These are phyloP conservation scores for Neonectria magnoliae DNA, from an alignment of 2,329 filamentous ascomycete genomes.

Conservation along the genomic window DNA sequence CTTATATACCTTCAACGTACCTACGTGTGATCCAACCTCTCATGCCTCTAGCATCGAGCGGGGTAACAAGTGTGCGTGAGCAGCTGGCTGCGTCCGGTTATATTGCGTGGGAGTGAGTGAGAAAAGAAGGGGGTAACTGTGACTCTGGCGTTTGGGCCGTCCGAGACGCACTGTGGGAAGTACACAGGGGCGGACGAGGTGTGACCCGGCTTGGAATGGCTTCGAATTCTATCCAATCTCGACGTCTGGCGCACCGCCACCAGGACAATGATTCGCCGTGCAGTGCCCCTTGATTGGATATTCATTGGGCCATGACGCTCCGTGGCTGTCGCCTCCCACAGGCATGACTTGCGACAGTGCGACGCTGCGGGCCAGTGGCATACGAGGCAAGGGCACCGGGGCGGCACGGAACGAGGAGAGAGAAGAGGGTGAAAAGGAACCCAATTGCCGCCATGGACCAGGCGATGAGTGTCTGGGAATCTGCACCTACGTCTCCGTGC, in stretches of 20 bases:
- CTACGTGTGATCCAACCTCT: conserved; percentile 18
- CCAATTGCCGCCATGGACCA: not conserved
- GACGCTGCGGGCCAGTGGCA: not conserved
- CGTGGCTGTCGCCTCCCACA: not conserved
- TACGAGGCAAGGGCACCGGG: not conserved
- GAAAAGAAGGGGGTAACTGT: not conserved
- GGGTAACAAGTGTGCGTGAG: conserved; percentile 42
- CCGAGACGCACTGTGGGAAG: not conserved
- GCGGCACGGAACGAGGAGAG: not conserved
- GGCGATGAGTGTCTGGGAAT: not conserved
- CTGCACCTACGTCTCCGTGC: not conserved
- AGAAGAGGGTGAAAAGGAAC: not conserved
- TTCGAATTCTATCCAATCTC: conserved; percentile 1
- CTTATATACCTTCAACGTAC: conserved; percentile 20
- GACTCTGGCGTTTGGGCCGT: not conserved
- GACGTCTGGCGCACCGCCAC: not conserved
- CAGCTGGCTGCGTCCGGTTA: conserved; percentile 16
- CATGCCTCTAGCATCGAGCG: conserved; percentile 30
- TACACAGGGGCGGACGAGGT: not conserved
- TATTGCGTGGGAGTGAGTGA: not conserved
- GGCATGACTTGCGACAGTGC: not conserved
- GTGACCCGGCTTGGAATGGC: not conserved
- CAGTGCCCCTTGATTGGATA: not conserved
- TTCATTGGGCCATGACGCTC: not conserved
- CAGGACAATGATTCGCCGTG: not conserved